Evolutionary conservation across 179 eudicot genomes (phyloP), one percentile per base, ranked within the genome.

Genomic region (Spergularia azorica): DNA sequence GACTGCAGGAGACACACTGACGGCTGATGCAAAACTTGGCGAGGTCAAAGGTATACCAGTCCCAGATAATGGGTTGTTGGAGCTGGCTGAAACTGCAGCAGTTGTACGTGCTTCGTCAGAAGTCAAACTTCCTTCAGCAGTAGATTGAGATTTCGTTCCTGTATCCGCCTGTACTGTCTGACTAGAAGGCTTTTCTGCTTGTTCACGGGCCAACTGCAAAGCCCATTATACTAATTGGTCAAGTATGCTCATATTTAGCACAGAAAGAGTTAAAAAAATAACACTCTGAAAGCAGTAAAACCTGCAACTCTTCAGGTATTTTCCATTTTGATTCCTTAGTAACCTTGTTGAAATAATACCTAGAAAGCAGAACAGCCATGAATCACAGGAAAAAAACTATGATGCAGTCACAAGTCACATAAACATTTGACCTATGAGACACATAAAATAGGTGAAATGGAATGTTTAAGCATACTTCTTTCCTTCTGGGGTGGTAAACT

Each of bases 251-350:
- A 41, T 60, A 46, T 4, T 36, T 56, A 14, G 17, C 1, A 18
- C 50, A 8, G 20, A 64, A 48, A 20, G 3, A 55, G 7, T 21
- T 16, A 26, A 26, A 26, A 26, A 26, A 26, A 26, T 26, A 26
- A 26, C 43, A 13, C 58, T 59, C 16, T 32, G 32, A 74, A 17
- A 70, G 63, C 52, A 80, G 59, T 71, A 57, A 75, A 75, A 95
- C 99, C 99, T 93, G 91, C 77, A 95, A 75, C 65, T 95, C 99
- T 66, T 95, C 99, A 61, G 99, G 99, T 41, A 95, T 91, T 43
- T 90, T 80, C 99, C 99, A 95, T 81, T 87, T 93, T 81, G 99
- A 93, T 81, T 91, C 91, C 85, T 95, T 95, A 62, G 99, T 93
- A 51, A 85, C 85, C 87, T 93, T 95, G 82, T 95, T 93, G 83